Conservation (phyloP, 2,329 filamentous ascomycete species). For the Talaromyces marneffei region DNA sequence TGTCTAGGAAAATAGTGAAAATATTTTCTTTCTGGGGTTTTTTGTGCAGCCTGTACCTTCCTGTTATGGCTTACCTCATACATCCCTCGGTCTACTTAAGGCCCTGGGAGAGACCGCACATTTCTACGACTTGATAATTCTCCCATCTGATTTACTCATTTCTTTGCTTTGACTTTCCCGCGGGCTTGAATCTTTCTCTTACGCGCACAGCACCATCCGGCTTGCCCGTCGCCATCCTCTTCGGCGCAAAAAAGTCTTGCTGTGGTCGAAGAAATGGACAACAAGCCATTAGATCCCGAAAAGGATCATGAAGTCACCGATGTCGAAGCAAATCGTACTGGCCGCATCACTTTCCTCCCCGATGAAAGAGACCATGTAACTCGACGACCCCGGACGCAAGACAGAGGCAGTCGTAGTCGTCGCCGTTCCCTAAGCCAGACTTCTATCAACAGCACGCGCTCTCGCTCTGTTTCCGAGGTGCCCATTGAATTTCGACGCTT, state of each 20-base stretch:
- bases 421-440: constrained; percentile 2
- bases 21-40: not conserved
- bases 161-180: not conserved
- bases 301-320: not conserved
- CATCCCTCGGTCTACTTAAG: not conserved
- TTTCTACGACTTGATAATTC: not conserved
- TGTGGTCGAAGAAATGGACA: not conserved
- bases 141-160: not conserved
- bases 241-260: not conserved
- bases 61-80: not conserved
- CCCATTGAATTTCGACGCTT: constrained; percentile 36
- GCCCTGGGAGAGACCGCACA: not conserved
- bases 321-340: not conserved
- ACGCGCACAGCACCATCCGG: not conserved
- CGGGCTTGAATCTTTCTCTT: not conserved
- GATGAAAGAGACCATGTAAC: constrained; percentile 7
- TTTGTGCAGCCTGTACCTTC: constrained; percentile 6
- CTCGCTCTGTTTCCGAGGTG: constrained; percentile 21
- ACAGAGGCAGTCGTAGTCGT: not conserved
- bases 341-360: constrained; percentile 8
- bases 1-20: not conserved
- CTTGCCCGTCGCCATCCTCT: not conserved
- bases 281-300: constrained; percentile 2
- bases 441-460: constrained; percentile 12
- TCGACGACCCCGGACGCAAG: not conserved